These are phyloP conservation scores for Aspergillus novoparasiticus DNA, from an alignment of 2,329 filamentous ascomycete genomes.

Conservation along the genomic window DNA sequence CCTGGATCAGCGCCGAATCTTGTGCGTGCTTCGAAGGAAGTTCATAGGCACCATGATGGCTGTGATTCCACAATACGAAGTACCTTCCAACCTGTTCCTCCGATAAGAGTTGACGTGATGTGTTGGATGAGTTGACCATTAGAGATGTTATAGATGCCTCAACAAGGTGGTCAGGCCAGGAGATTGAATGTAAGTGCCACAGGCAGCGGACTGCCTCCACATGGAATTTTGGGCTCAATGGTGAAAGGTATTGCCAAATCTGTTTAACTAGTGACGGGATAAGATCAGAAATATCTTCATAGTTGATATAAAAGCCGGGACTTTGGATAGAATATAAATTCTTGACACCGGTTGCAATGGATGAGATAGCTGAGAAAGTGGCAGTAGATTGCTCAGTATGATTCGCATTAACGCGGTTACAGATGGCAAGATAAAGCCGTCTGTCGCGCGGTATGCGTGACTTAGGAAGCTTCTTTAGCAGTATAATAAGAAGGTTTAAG, in stretches of 20 bases:
- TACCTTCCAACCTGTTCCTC: constrained; percentile 42
- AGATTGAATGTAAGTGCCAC: constrained; percentile 81
- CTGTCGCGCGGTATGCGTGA: constrained; percentile 38
- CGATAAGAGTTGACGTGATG: constrained; percentile 32
- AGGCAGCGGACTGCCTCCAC: constrained; percentile 86
- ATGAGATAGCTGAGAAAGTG: constrained; percentile 39
- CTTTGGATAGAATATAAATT: constrained; percentile 41
- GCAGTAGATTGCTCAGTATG: constrained; percentile 30
- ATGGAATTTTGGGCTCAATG: constrained; percentile 86
- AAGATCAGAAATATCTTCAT: constrained; percentile 59
- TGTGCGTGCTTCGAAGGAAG: constrained; percentile 36
- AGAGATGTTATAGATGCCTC: constrained; percentile 75
- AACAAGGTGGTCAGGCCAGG: constrained; percentile 69
- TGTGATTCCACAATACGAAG: constrained; percentile 47
- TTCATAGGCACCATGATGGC: constrained; percentile 42
- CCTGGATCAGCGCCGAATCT: constrained; percentile 31
- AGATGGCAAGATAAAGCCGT: constrained; percentile 39
- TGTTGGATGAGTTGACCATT: constrained; percentile 57
- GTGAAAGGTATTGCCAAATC: constrained; percentile 79
- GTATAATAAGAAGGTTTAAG: constrained; percentile 60
- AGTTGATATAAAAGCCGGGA: constrained; percentile 39
- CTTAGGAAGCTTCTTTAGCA: constrained; percentile 44
- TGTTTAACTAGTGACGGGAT: constrained; percentile 69
- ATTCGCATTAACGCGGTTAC: constrained; percentile 25
- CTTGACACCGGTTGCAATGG: constrained; percentile 53